Evolutionary conservation across 2,329 filamentous ascomycete species (phyloP), one percentile per base, ranked within the genome.

Genomic region (Alternaria arborescens): DNA sequence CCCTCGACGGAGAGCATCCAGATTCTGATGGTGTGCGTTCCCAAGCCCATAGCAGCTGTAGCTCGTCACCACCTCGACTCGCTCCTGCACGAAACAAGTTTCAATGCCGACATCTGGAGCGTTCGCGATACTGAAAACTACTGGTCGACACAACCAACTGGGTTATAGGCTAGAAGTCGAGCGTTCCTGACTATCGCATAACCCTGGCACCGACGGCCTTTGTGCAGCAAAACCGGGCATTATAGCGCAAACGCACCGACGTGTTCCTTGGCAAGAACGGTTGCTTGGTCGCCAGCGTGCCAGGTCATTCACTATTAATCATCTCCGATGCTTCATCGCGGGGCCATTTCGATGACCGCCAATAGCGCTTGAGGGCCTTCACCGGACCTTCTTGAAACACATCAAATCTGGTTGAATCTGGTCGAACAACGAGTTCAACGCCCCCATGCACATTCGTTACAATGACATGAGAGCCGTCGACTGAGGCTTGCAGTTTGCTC

Each of bases 251-350:
- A 53, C 66, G 70, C 70, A 69, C 66, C 64, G 62, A 69, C 59
- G 48, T 59, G 66, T 76, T 68, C 67, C 71, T 56, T 60, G 62
- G 68, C 68, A 64, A 46, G 58, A 65, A 65, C 64, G 47, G 58
- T 75, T 71, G 69, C 68, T 71, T 75, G 75, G 75, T 61, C 55
- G 60, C 59, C 61, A 62, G 63, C 52, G 55, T 74, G 72, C 72
- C 73, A 76, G 65, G 60, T 74, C 71, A 73, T 55, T 58, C 64
- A 66, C 50, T 66, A 68, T 72, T 74, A 61, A 67, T 61, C 60
- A 50, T 58, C 41, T 66, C 42, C 64, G 64, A 62, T 59, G 61
- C 65, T 62, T 53, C 58, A 61, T 58, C 57, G 59, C 55, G 63
- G 52, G 44, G 56, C 63, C 61, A 63, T 64, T 54, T 61, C 50